Evolutionary conservation across 768 basidiomycete genomes (phyloP), one percentile per base, ranked within the genome.

Genomic region (Neoboletus brunneissimus): DNA sequence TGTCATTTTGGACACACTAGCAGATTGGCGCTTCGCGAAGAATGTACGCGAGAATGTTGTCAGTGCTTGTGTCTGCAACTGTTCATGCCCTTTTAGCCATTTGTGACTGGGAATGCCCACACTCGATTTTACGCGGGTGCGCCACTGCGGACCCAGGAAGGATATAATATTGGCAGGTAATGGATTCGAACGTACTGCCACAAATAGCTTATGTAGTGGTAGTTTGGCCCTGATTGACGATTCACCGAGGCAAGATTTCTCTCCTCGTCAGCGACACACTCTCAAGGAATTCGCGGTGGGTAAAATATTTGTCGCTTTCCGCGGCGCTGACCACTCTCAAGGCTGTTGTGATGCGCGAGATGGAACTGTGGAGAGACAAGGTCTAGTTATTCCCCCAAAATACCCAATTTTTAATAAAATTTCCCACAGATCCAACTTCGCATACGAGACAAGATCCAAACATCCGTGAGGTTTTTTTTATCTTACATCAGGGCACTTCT

Each of bases 331-430:
- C 18, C 8, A 18, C 22, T 47, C 27, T 27, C 35, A 51, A 78
- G 79, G 92, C 91, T 2, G 87, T 98, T 54, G 87, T 88, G 18
- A 91, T 97, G 88, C 84, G 95, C 35, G 95, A 98, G 71, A 85
- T 98, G 86, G 95, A 97, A 68, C 76, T 97, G 2, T 97, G 94
- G 94, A 78, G 88, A 56, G 94, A 97, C 71, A 96, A 97, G 79
- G 90, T 89, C 34, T 35, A 3, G 22, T 32, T 16, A 34, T 48
- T 27, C 31, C 25, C 45, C 27, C 50, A 49, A 35, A 32, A 41
- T 41, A 42, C 18, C 5, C 27, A 1, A 53, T 27, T 12, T 55
- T 25, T 32, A 15, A 31, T 55, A 16, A 41, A 23, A 15, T 25
- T 45, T 41, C 23, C 25, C 23, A 15, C 58, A 90, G 90, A 93